Conservation (phyloP, 73 alveolate species). For the Tetrahymena borealis region DNA sequence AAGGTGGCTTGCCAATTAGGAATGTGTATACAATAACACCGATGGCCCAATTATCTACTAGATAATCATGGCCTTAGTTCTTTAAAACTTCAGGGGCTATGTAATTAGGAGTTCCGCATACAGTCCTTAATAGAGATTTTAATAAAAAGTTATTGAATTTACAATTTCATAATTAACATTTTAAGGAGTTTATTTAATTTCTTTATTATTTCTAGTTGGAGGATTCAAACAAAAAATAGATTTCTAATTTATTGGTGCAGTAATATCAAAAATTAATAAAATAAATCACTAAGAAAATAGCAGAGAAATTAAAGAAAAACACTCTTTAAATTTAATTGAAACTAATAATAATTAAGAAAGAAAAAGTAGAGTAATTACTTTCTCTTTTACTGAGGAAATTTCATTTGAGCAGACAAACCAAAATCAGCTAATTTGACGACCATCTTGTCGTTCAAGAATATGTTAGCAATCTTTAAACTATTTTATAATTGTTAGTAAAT, state of each 20-base stretch:
- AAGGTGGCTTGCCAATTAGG: slow-evolving; percentile 59
- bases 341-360: not conserved
- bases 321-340: not conserved
- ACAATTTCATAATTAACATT: too few relatives aligned
- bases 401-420: slow-evolving; percentile 63
- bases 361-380: slow-evolving; percentile 4
- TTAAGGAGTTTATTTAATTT: too few relatives aligned
- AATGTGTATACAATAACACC: slow-evolving; percentile 57
- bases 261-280: too few relatives aligned
- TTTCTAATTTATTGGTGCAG: too few relatives aligned
- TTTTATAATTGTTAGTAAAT: not conserved
- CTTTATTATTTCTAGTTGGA: too few relatives aligned
- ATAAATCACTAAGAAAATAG: not conserved
- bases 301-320: not conserved
- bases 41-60: slow-evolving; percentile 62
- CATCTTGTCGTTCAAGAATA: slow-evolving; percentile 62
- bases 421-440: slow-evolving; percentile 71
- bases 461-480: slow-evolving; percentile 62
- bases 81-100: slow-evolving; percentile 50
- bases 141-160: too few relatives aligned
- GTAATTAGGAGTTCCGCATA: slow-evolving; percentile 58
- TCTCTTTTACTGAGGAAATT: slow-evolving; percentile 67
- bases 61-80: slow-evolving; percentile 51
- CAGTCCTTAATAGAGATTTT: slow-evolving; percentile 15
- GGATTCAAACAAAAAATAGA: too few relatives aligned